Evolutionary conservation across 345 rosid species (phyloP).

Genomic region (Corchorus capsularis): DNA sequence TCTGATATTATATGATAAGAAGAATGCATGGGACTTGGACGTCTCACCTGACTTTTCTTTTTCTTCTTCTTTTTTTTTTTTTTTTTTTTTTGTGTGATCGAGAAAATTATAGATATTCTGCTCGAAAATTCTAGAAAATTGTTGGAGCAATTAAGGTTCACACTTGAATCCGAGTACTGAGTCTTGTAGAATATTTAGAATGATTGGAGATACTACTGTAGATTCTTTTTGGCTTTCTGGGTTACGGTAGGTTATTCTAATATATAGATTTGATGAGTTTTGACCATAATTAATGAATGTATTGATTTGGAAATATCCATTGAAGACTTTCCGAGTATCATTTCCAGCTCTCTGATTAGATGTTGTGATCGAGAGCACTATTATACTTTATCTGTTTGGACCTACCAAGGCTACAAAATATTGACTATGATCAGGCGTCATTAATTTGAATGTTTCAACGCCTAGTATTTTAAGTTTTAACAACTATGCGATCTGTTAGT

Average conservation of each 20-base stretch:
- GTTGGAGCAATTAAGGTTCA: background rate
- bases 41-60: background rate
- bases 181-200: too few relatives aligned
- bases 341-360: background rate
- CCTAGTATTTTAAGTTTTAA: too few relatives aligned
- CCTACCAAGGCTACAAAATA: background rate
- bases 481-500: too few relatives aligned
- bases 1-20: background rate
- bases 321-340: background rate
- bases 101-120: background rate
- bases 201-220: too few relatives aligned
- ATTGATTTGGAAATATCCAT: background rate
- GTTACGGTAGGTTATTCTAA: background rate
- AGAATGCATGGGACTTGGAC: conserved; percentile 1
- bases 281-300: background rate
- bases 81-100: too few relatives aligned
- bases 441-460: background rate
- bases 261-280: background rate
- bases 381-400: background rate
- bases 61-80: background rate
- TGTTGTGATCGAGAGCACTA: background rate
- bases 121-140: background rate
- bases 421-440: background rate
- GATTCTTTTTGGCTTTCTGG: background rate
- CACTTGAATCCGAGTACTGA: too few relatives aligned